These are phyloP conservation scores for Tremellales sp. DNA, from an alignment of 1,284 basidiomycete species.

Conservation along the genomic window DNA sequence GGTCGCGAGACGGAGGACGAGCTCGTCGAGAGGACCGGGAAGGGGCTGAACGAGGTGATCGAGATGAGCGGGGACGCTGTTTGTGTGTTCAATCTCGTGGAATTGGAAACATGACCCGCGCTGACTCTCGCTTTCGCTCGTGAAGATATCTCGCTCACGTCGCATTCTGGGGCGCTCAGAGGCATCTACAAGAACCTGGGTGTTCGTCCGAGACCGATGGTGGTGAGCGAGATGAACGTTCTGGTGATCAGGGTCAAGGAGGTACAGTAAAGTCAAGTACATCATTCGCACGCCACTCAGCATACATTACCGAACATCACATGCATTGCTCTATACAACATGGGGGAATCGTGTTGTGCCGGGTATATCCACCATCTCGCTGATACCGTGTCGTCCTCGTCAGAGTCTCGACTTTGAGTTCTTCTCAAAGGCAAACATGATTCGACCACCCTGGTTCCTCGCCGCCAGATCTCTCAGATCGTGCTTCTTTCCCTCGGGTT, in stretches of 20 bases:
- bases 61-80: constrained; percentile 12
- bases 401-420: constrained; percentile 25
- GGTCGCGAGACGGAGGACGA: constrained; percentile 35
- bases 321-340: too few species aligned
- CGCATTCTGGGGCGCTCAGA: constrained; percentile 31
- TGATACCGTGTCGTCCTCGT: background rate
- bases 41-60: constrained; percentile 24
- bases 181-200: constrained; percentile 30
- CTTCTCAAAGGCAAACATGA: constrained; percentile 48
- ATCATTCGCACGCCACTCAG: too few species aligned
- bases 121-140: background rate
- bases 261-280: too few species aligned
- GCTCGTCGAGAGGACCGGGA: constrained; percentile 21
- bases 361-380: background rate
- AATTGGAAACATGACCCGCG: background rate
- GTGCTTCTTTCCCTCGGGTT: constrained; percentile 22
- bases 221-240: constrained; percentile 37
- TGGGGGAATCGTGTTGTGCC: too few species aligned
- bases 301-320: too few species aligned
- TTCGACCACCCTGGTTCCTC: constrained; percentile 29
- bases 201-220: constrained; percentile 18
- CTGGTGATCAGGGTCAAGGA: constrained; percentile 30
- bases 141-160: constrained; percentile 28
- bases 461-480: constrained; percentile 32
- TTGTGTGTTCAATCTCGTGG: constrained; percentile 15